These are phyloP conservation scores for Byssochlamys sp. DNA, from an alignment of 2,329 filamentous ascomycete genomes.

Conservation along the genomic window DNA sequence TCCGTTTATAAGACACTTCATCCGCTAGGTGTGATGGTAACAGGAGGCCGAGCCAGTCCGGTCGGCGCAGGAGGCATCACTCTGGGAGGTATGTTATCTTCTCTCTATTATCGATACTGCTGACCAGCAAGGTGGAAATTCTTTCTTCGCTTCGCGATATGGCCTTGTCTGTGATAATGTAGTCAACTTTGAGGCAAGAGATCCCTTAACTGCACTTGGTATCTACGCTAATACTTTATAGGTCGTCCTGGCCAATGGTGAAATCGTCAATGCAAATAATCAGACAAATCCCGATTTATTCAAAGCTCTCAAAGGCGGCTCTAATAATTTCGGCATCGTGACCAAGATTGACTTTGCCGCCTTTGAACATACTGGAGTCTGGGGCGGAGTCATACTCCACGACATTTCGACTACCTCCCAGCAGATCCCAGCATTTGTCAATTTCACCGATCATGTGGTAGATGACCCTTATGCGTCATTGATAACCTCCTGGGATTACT, in stretches of 20 bases:
- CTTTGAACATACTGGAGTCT: conserved; percentile 10
- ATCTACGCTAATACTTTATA: background rate
- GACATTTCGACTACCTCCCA: conserved; percentile 8
- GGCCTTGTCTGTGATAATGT: conserved; percentile 46
- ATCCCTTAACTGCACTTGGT: background rate
- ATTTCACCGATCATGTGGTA: conserved; percentile 12
- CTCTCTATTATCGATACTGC: too few relatives aligned
- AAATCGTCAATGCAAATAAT: conserved; percentile 38
- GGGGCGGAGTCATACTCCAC: conserved; percentile 15
- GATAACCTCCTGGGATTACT: background rate
- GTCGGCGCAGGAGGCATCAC: conserved; percentile 12
- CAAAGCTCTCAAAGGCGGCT: conserved; percentile 46
- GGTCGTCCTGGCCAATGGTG: conserved; percentile 44
- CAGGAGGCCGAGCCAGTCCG: conserved; percentile 12
- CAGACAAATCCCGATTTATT: conserved; percentile 41
- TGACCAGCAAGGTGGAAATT: conserved; percentile 34
- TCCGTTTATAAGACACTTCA: conserved; percentile 3
- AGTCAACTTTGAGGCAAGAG: conserved; percentile 33
- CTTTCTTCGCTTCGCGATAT: conserved; percentile 37
- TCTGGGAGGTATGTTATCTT: conserved; percentile 9
- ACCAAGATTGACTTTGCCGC: conserved; percentile 16
- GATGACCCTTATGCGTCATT: conserved; percentile 13
- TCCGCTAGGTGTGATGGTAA: conserved; percentile 8
- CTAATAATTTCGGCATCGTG: conserved; percentile 46
- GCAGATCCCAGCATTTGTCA: conserved; percentile 10